A percentile compares a stretch with the other conserved stretches of the same genome.
Conservation (phyloP, 2,329 filamentous ascomycete species). For the Cucurbitaria berberidis region DNA sequence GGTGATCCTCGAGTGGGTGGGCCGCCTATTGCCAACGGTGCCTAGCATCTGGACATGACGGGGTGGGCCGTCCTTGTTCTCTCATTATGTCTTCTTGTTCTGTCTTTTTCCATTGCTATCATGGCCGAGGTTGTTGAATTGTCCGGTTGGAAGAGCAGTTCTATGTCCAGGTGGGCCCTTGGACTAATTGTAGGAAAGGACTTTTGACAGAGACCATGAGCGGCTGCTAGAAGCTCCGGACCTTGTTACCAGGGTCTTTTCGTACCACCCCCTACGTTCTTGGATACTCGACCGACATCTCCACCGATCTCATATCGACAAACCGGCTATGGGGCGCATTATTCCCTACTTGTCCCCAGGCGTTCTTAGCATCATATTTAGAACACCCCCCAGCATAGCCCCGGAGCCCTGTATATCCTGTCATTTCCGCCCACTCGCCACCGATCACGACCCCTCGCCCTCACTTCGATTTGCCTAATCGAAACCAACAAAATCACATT, state of each 20-base stretch:
- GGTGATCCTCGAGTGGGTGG: slow-evolving; percentile 31
- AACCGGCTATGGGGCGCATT: background rate
- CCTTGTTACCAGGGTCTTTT: background rate
- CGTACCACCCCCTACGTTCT: background rate
- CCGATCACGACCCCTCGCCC: background rate
- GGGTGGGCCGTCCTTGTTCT: slow-evolving; percentile 50
- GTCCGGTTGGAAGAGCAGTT: background rate
- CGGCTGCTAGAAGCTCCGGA: background rate
- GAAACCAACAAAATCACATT: slow-evolving; percentile 4
- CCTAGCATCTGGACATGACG: slow-evolving; percentile 46
- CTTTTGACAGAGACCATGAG: background rate
- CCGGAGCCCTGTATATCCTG: slow-evolving; percentile 9
- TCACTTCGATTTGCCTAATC: slow-evolving; percentile 2
- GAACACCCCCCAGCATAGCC: slow-evolving; percentile 15
- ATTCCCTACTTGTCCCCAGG: slow-evolving; percentile 4
- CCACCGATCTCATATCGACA: background rate
- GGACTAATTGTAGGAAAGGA: background rate
- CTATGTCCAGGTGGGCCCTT: background rate
- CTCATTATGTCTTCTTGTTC: slow-evolving; percentile 38
- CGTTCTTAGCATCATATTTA: slow-evolving; percentile 14
- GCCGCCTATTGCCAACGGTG: slow-evolving; percentile 34
- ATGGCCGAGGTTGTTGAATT: slow-evolving; percentile 18
- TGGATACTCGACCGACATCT: background rate
- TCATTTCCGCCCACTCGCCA: slow-evolving; percentile 11
- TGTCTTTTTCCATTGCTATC: slow-evolving; percentile 37